Percentiles rank a stretch among this genome's conserved stretches.
Conservation (phyloP, 2,329 filamentous ascomycete genomes). For the Penicillium glabrum region DNA sequence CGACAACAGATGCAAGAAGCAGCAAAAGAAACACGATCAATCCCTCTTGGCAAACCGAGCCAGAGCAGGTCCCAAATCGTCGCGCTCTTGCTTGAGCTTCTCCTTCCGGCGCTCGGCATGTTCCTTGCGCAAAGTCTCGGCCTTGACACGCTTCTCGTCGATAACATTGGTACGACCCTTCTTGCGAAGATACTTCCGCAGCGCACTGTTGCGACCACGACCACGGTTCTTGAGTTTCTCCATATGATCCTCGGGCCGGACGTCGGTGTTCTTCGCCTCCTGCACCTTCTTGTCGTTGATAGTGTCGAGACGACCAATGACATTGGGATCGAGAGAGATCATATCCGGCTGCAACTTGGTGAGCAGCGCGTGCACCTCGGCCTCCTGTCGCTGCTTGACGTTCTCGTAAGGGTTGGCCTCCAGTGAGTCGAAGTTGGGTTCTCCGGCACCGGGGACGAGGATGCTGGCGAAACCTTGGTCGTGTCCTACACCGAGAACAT, state of each 20-base stretch:
- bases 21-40: constrained; percentile 15
- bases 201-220: constrained; percentile 82
- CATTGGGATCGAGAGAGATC: constrained; percentile 92
- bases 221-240: constrained; percentile 70
- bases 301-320: constrained; percentile 83
- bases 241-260: constrained; percentile 60
- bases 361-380: constrained; percentile 82
- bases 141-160: constrained; percentile 86
- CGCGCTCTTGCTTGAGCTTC: constrained; percentile 64
- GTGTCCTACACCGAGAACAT: constrained; percentile 84
- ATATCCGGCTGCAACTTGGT: constrained; percentile 97
- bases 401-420: constrained; percentile 97
- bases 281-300: constrained; percentile 74
- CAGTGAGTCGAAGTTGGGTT: constrained; percentile 92
- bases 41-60: constrained; percentile 77
- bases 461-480: constrained; percentile 84
- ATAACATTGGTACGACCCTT: constrained; percentile 91
- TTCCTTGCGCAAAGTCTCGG: constrained; percentile 75
- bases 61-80: constrained; percentile 82
- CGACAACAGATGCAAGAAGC: constrained; percentile 8
- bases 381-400: constrained; percentile 85
- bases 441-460: constrained; percentile 90
- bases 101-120: constrained; percentile 68
- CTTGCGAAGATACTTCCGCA: constrained; percentile 88
- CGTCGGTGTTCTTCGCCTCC: constrained; percentile 77